A percentile compares a stretch with the other conserved stretches of the same genome.
phyloP scores from a whole-genome alignment of 257 asterid species.

The Solanum acaule region DNA sequence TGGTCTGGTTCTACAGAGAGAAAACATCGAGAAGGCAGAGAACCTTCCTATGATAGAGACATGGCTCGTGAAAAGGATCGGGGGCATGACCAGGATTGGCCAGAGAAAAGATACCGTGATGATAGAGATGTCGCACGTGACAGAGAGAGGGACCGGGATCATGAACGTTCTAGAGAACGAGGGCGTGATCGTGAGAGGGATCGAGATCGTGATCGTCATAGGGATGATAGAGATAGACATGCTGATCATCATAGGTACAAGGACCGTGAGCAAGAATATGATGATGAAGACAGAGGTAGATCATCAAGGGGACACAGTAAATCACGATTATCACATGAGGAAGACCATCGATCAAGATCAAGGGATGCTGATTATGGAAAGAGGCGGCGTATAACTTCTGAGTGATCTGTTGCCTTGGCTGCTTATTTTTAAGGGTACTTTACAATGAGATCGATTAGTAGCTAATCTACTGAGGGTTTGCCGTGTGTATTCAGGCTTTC shows the following conservation, averaged over 20 bases:
- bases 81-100: slow-evolving; percentile 44
- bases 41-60: slow-evolving; percentile 58
- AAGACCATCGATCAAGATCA: slow-evolving; percentile 58
- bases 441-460: slow-evolving; percentile 7
- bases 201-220: slow-evolving; percentile 33
- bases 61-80: slow-evolving; percentile 40
- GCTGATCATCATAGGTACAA: slow-evolving; percentile 53
- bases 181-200: slow-evolving; percentile 47
- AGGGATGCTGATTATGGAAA: slow-evolving; percentile 75
- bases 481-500: slow-evolving; percentile 16
- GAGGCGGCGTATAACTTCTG: slow-evolving; percentile 55
- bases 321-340: slow-evolving; percentile 52
- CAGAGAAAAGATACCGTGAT: slow-evolving; percentile 52
- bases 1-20: slow-evolving; percentile 87
- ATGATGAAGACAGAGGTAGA: slow-evolving; percentile 73
- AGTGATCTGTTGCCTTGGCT: slow-evolving; percentile 21
- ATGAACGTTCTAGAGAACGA: slow-evolving; percentile 44
- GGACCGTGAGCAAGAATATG: slow-evolving; percentile 53
- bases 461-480: slow-evolving; percentile 17
- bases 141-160: slow-evolving; percentile 48
- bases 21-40: slow-evolving; percentile 68
- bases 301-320: slow-evolving; percentile 60
- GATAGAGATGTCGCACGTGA: slow-evolving; percentile 54
- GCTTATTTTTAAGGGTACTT: slow-evolving; percentile 2
- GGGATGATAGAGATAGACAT: slow-evolving; percentile 63